Evolutionary conservation across 805 yeast species (phyloP).

Genomic region (Saccharomycopsis fermentans): DNA sequence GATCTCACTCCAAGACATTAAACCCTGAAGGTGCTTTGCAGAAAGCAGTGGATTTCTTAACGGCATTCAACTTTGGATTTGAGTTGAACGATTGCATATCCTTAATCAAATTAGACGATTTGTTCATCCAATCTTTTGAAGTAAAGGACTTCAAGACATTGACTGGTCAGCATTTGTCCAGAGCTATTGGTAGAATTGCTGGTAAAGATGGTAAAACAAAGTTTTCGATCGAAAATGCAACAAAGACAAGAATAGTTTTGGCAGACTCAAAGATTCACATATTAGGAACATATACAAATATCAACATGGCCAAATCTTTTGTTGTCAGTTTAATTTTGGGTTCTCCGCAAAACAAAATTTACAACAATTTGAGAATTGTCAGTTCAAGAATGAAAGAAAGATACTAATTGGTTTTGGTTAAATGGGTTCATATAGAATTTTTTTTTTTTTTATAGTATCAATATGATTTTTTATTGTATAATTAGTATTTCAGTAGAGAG

Average conservation of each 20-base stretch:
- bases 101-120: slow-evolving; percentile 82
- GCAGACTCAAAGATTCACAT: slow-evolving; percentile 97
- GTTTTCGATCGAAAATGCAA: slow-evolving; percentile 97
- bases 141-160: slow-evolving; percentile 93
- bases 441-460: no score
- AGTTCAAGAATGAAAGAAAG: slow-evolving; percentile 97
- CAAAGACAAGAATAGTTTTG: slow-evolving; percentile 92
- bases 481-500: neutral
- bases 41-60: slow-evolving; percentile 94
- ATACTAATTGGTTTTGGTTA: slow-evolving; percentile 33
- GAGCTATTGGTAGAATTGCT: slow-evolving; percentile 99
- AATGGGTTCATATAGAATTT: neutral
- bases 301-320: slow-evolving; percentile 96
- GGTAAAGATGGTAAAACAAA: slow-evolving; percentile 99
- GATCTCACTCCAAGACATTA: slow-evolving; percentile 69
- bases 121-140: slow-evolving; percentile 94
- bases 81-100: slow-evolving; percentile 97
- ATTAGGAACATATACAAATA: slow-evolving; percentile 93
- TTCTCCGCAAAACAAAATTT: slow-evolving; percentile 96
- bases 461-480: neutral
- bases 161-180: slow-evolving; percentile 90
- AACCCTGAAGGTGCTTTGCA: slow-evolving; percentile 91
- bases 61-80: slow-evolving; percentile 92
- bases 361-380: slow-evolving; percentile 92
- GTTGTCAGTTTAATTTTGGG: slow-evolving; percentile 92